A percentile compares a stretch with the other conserved stretches of the same genome.
Conservation (phyloP, 495 filamentous ascomycete species). For the Annulohypoxylon nitens region DNA sequence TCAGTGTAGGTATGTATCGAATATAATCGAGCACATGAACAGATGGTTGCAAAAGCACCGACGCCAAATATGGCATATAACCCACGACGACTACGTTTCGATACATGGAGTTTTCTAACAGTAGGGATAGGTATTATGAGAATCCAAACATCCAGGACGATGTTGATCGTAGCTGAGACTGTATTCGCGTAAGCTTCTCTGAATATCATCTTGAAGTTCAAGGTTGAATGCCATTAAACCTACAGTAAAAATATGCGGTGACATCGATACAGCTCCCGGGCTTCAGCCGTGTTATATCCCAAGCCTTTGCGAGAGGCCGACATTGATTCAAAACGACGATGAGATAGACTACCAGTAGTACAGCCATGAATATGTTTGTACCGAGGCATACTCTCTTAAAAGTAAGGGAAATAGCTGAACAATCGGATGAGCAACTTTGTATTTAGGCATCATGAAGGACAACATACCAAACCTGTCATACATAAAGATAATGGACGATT, state of each 20-base stretch:
- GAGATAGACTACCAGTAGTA: slow-evolving; percentile 56
- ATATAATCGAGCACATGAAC: slow-evolving; percentile 61
- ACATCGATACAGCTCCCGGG: slow-evolving; percentile 61
- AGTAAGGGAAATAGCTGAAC: slow-evolving; percentile 46
- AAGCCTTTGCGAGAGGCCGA: slow-evolving; percentile 58
- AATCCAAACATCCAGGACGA: slow-evolving; percentile 66
- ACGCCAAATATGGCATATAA: slow-evolving; percentile 64
- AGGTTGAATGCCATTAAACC: slow-evolving; percentile 12
- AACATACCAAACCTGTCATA: slow-evolving; percentile 63
- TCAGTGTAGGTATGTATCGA: slow-evolving; percentile 55
- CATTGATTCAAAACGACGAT: slow-evolving; percentile 60
- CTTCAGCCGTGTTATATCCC: slow-evolving; percentile 57
- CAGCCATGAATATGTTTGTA: slow-evolving; percentile 55
- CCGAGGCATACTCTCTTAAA: slow-evolving; percentile 51
- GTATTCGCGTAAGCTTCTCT: slow-evolving; percentile 9
- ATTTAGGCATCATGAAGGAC: neutral
- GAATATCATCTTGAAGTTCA: neutral
- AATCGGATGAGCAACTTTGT: slow-evolving; percentile 6
- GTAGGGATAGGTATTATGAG: slow-evolving; percentile 63
- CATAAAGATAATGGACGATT: slow-evolving; percentile 62
- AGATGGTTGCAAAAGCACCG: slow-evolving; percentile 60
- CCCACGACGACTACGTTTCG: slow-evolving; percentile 57
- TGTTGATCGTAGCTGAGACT: slow-evolving; percentile 65
- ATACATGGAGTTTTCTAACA: slow-evolving; percentile 54
- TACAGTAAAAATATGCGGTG: slow-evolving; percentile 65